Evolutionary conservation across 2,329 filamentous ascomycete genomes (phyloP), one percentile per base, ranked within the genome.

Genomic region (Dryadomyces quercus-mongolicae): DNA sequence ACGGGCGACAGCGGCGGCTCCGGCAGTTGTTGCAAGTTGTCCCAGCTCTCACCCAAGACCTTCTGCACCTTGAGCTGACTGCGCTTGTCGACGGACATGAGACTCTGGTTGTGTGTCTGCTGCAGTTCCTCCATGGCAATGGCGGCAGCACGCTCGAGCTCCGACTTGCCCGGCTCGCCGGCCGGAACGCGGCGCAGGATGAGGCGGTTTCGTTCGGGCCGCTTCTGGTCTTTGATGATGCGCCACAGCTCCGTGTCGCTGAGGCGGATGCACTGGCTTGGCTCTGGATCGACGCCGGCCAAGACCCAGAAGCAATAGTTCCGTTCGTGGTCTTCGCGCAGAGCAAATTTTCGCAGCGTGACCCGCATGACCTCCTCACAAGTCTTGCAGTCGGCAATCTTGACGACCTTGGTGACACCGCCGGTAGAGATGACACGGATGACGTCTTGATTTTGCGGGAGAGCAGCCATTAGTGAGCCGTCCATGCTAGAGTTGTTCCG

Each of bases 301-400:
- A 97, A 75, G 1, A 95, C 85, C 75, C 93, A 97, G 71, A 98
- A 97, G 72, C 91, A 96, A 71, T 95, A 97, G 64, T 94, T 95
- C 63, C 90, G 82, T 66, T 93, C 87, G 63, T 96, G 90, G 58
- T 92, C 88, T 65, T 95, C 90, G 21, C 90, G 87, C 34, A 95
- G 77, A 44, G 84, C 83, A 59, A 95, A 88, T 67, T 97, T 97
- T 61, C 86, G 82, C 47, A 97, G 71, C 0, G 93, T 95, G 57
- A 88, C 86, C 48, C 90, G 79, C 74, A 96, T 92, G 52, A 97
- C 88, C 61, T 97, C 90, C 63, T 96, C 93, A 57, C 89, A 87
- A 5, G 86, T 93, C 64, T 84, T 90, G 75, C 91, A 96, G 60
- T 88, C 87, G 59, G 89, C 86, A 60, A 97, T 90, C 68, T 93